Percentiles rank a stretch among this genome's conserved stretches.
Evolutionary conservation across 2,329 filamentous ascomycete genomes (phyloP).

Genomic region (Graphilbum fragrans): DNA sequence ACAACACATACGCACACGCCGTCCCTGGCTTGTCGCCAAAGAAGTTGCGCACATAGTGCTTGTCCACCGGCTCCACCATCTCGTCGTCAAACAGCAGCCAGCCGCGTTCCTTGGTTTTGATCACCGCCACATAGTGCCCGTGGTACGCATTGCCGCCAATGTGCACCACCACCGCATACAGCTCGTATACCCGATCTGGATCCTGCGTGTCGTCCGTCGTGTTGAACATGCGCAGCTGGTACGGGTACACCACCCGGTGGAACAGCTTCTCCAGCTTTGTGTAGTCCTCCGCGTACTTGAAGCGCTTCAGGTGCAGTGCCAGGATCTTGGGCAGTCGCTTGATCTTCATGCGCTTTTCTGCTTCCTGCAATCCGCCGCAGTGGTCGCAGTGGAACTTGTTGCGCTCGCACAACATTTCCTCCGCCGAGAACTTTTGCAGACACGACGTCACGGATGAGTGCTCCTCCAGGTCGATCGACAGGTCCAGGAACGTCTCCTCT

Average conservation of each 20-base stretch:
- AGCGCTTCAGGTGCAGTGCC: slow-evolving; percentile 86
- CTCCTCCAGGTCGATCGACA: slow-evolving; percentile 91
- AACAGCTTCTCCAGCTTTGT: slow-evolving; percentile 92
- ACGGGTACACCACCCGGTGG: slow-evolving; percentile 92
- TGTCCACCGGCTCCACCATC: slow-evolving; percentile 96
- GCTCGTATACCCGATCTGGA: slow-evolving; percentile 84
- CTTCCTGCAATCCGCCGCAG: slow-evolving; percentile 91
- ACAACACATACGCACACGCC: slow-evolving; percentile 91
- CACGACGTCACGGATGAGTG: slow-evolving; percentile 95
- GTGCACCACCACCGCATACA: slow-evolving; percentile 95
- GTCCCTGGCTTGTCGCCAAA: slow-evolving; percentile 87
- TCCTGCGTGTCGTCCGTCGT: slow-evolving; percentile 93
- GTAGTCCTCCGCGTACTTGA: slow-evolving; percentile 96
- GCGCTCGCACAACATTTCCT: slow-evolving; percentile 95
- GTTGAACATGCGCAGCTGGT: slow-evolving; percentile 92
- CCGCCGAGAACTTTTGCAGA: slow-evolving; percentile 87
- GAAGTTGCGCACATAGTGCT: slow-evolving; percentile 91
- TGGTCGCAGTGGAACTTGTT: slow-evolving; percentile 99
- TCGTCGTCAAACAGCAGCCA: slow-evolving; percentile 98
- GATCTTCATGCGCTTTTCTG: slow-evolving; percentile 98
- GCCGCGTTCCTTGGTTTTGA: slow-evolving; percentile 91
- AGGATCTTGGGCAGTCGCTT: slow-evolving; percentile 86
- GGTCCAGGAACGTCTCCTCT: slow-evolving; percentile 89
- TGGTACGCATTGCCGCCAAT: slow-evolving; percentile 96
- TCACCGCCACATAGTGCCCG: slow-evolving; percentile 93